Conservation (phyloP, 176 grass and related monocot genomes). For the Eremochloa ophiuroides region DNA sequence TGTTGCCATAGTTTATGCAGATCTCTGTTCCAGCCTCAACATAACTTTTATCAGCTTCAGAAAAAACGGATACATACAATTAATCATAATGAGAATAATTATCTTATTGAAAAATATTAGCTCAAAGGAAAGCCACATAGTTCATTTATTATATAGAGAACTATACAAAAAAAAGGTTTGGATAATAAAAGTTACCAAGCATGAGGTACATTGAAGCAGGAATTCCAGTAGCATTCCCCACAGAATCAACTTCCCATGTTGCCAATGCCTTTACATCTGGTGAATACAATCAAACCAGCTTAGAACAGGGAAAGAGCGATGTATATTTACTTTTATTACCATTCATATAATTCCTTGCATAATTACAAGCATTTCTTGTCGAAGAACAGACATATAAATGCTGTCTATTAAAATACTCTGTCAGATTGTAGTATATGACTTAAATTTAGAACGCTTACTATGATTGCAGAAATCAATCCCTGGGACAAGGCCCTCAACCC, state of each 20-base stretch:
- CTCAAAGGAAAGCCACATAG: neutral
- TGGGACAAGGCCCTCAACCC: conserved; percentile 89
- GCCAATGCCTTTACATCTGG: conserved; percentile 63
- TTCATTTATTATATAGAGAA: neutral
- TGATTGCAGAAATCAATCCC: conserved; percentile 98
- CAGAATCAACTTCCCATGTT: conserved; percentile 91
- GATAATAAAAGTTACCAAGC: conserved; percentile 60
- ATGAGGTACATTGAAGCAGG: conserved; percentile 87
- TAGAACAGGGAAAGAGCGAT: neutral
- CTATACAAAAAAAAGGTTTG: neutral
- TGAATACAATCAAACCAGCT: conserved; percentile 21
- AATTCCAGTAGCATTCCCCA: conserved; percentile 48
- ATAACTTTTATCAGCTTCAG: conserved; percentile 54
- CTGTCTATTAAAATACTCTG: too few relatives aligned
- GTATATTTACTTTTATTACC: too few relatives aligned
- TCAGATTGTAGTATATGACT: neutral
- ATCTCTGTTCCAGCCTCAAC: conserved; percentile 69
- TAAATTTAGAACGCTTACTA: conserved; percentile 46
- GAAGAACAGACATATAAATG: neutral
- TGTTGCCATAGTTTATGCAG: conserved; percentile 91
- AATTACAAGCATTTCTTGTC: too few relatives aligned
- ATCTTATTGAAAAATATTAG: conserved; percentile 1
- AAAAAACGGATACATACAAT: conserved; percentile 17
- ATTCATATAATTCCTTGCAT: too few relatives aligned
- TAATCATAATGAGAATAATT: neutral